Evolutionary conservation across 1,139 yeast species (phyloP).

Genomic region (Yamadazyma friedrichii): DNA sequence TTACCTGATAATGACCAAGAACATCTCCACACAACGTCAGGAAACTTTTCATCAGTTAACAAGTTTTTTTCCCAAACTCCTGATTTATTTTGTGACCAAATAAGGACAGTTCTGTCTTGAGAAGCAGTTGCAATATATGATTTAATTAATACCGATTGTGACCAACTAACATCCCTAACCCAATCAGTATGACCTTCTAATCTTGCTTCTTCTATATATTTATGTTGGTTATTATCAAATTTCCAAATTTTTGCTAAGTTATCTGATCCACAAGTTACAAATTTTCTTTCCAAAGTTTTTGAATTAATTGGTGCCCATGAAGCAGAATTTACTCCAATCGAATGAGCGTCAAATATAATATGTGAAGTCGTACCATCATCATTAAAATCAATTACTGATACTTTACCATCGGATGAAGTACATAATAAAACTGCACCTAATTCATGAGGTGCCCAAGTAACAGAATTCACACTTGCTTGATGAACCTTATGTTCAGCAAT

Average conservation of each 20-base stretch:
- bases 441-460: conserved; percentile 97
- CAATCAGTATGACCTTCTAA: conserved; percentile 93
- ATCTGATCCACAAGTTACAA: conserved; percentile 95
- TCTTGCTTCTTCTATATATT: conserved; percentile 70
- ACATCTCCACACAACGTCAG: conserved; percentile 98
- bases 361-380: conserved; percentile 83
- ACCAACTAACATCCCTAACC: conserved; percentile 99
- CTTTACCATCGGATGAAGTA: conserved; percentile 90
- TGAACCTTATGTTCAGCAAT: conserved; percentile 88
- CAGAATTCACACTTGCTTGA: conserved; percentile 91
- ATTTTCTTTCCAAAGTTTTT: conserved; percentile 45
- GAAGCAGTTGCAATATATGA: conserved; percentile 97
- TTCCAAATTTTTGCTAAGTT: conserved; percentile 92
- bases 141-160: conserved; percentile 83
- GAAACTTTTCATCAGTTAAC: conserved; percentile 78
- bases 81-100: conserved; percentile 77
- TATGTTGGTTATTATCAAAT: conserved; percentile 53
- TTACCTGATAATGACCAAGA: conserved; percentile 97
- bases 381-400: conserved; percentile 86
- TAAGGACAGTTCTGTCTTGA: conserved; percentile 90
- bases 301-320: conserved; percentile 87
- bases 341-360: conserved; percentile 74
- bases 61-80: conserved; percentile 80
- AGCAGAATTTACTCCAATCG: conserved; percentile 90
- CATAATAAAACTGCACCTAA: conserved; percentile 89